Conservation (phyloP, 352 stramenopile species). For the Plasmopara halstedii region DNA sequence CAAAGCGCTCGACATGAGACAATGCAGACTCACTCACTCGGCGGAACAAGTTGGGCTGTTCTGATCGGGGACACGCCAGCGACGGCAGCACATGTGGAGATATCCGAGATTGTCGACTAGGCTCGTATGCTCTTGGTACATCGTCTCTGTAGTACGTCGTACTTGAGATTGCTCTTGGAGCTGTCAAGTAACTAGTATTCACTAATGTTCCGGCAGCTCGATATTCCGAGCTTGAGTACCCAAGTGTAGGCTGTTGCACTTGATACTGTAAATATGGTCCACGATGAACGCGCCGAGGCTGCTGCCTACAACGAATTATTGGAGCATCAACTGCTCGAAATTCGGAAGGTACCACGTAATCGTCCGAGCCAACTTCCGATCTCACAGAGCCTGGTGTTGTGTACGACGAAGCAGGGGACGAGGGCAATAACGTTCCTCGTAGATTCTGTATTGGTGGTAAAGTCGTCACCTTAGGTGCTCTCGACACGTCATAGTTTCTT, state of each 20-base stretch:
- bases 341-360: constrained; percentile 2
- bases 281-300: background rate
- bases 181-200: constrained; percentile 4
- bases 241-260: constrained; percentile 1
- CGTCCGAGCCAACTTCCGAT: background rate
- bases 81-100: constrained; percentile 19
- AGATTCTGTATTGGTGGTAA: constrained; percentile 8
- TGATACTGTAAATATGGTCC: constrained; percentile 12
- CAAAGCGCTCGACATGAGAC: constrained; percentile 5
- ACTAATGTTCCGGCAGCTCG: constrained; percentile 23
- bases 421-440: constrained; percentile 4
- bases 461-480: background rate
- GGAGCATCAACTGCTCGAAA: constrained; percentile 1
- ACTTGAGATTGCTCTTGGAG: background rate
- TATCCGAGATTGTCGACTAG: background rate
- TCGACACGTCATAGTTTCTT: background rate
- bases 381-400: background rate
- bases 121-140: background rate
- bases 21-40: constrained; percentile 1
- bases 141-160: constrained; percentile 5
- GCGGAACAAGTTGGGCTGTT: constrained; percentile 3
- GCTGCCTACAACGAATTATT: background rate
- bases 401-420: background rate
- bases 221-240: constrained; percentile 29
- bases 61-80: constrained; percentile 7